A percentile compares a stretch with the other conserved stretches of the same genome.
Evolutionary conservation across 441 rosid genomes (phyloP).

Genomic region (Erodium moschatum): DNA sequence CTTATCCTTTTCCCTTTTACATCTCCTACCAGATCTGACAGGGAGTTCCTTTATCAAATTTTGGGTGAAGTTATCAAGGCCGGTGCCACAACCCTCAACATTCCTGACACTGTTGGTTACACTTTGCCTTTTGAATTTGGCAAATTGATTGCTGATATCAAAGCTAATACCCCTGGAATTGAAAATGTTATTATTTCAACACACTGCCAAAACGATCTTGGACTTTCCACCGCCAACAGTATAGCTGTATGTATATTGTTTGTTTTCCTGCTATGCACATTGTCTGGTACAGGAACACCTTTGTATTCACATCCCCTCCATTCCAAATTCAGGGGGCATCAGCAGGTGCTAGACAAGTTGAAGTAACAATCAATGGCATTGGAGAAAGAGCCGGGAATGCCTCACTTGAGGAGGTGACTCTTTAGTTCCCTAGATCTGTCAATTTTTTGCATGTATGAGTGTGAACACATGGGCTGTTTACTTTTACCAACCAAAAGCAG

Average conservation of each 20-base stretch:
- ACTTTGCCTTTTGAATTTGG: conserved; percentile 73
- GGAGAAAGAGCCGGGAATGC: conserved; percentile 98
- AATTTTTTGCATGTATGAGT: neutral
- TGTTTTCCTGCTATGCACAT: neutral
- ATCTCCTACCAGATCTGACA: conserved; percentile 52
- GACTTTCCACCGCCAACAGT: conserved; percentile 90
- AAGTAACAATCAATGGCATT: conserved; percentile 87
- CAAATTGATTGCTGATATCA: conserved; percentile 66
- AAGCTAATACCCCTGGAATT: conserved; percentile 78
- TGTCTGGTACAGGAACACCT: neutral
- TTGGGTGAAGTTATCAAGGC: conserved; percentile 87
- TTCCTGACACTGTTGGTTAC: conserved; percentile 90
- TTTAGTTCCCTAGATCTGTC: neutral
- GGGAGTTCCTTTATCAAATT: conserved; percentile 67
- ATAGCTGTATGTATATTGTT: conserved; percentile 44
- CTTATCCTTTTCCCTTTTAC: neutral
- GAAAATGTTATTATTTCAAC: conserved; percentile 72
- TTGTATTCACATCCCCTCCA: conserved; percentile 21
- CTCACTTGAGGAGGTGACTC: conserved; percentile 75
- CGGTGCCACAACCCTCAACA: conserved; percentile 83
- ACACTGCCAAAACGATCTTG: conserved; percentile 94
- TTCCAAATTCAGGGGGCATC: conserved; percentile 53
- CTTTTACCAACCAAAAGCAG: neutral
- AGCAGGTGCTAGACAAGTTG: conserved; percentile 86
- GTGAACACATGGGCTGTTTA: neutral